phyloP scores from a whole-genome alignment of 106 monocot species.

The Platanthera guangdongensis region DNA sequence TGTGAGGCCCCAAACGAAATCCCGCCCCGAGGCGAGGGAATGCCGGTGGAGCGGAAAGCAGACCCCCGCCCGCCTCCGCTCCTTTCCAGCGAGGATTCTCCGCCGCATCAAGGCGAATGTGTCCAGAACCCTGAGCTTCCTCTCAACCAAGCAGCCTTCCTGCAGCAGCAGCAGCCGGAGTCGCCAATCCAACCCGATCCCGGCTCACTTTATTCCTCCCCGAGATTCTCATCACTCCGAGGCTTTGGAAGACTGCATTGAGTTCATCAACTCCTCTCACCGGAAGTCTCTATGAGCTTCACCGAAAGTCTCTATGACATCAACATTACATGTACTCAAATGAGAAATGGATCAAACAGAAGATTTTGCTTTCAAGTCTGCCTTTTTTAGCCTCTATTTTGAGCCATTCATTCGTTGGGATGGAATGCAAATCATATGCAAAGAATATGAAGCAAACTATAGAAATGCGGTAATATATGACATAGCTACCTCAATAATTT shows the following conservation, averaged over 20 bases:
- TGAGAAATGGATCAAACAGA: not conserved
- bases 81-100: constrained; percentile 4
- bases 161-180: not conserved
- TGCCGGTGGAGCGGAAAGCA: not conserved
- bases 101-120: constrained; percentile 13
- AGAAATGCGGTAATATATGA: too few species aligned
- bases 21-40: not conserved
- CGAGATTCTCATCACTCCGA: constrained; percentile 20
- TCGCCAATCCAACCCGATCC: not conserved
- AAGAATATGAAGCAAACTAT: too few species aligned
- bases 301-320: not conserved
- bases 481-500: too few species aligned
- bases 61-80: not conserved
- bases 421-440: too few species aligned
- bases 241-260: constrained; percentile 34
- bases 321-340: not conserved
- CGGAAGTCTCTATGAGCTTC: not conserved
- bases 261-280: constrained; percentile 33
- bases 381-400: too few species aligned
- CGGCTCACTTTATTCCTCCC: not conserved
- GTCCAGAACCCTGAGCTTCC: not conserved
- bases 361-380: not conserved
- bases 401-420: too few species aligned
- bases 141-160: not conserved
- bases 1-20: not conserved